These are phyloP conservation scores for Penicillium manginii DNA, from an alignment of 495 filamentous ascomycete genomes.

Conservation along the genomic window DNA sequence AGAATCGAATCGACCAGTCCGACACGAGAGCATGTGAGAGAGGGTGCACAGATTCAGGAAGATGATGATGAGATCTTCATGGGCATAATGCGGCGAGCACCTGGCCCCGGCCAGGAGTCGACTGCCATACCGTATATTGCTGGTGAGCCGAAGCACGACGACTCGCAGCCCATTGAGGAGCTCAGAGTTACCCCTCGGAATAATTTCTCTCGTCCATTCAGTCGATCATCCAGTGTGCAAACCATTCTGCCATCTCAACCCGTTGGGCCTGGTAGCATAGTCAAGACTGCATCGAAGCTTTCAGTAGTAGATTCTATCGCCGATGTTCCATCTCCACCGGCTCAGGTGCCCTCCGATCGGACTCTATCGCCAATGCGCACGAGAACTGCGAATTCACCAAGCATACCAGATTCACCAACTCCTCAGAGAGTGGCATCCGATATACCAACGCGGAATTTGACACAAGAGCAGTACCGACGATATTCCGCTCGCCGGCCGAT, in stretches of 20 bases:
- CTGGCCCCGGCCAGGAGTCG: slow-evolving; percentile 2
- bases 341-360: neutral
- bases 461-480: slow-evolving; percentile 38
- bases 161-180: slow-evolving; percentile 14
- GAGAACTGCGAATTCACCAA: slow-evolving; percentile 25
- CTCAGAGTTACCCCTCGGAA: slow-evolving; percentile 18
- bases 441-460: slow-evolving; percentile 27
- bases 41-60: slow-evolving; percentile 60
- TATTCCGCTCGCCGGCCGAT: slow-evolving; percentile 38
- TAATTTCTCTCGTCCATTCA: slow-evolving; percentile 46
- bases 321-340: slow-evolving; percentile 5
- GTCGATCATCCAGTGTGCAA: slow-evolving; percentile 36
- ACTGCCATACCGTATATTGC: neutral
- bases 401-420: slow-evolving; percentile 37
- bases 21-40: slow-evolving; percentile 58
- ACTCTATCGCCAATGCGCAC: slow-evolving; percentile 33
- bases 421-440: slow-evolving; percentile 26
- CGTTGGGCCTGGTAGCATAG: neutral
- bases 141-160: neutral
- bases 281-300: neutral
- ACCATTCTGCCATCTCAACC: slow-evolving; percentile 31
- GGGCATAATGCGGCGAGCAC: slow-evolving; percentile 13
- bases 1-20: slow-evolving; percentile 38
- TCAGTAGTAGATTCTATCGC: neutral
- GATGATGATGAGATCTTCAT: slow-evolving; percentile 40